These are phyloP conservation scores for Mallotus japonicus DNA, from an alignment of 441 rosid species.

Conservation along the genomic window DNA sequence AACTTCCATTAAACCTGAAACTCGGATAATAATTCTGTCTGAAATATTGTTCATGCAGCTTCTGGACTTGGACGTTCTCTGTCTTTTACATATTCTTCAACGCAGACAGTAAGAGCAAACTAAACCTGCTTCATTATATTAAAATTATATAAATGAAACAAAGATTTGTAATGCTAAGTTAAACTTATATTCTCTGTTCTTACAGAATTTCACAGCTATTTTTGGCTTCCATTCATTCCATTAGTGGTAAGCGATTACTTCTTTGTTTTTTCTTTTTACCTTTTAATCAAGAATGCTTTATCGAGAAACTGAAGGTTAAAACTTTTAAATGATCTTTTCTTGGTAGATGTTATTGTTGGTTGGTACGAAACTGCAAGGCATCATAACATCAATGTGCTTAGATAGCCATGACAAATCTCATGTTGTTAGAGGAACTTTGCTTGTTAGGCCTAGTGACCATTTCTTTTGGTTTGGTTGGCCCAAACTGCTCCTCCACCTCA, in stretches of 20 bases:
- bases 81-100: constrained; percentile 50
- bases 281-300: background rate
- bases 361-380: constrained; percentile 70
- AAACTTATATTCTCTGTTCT: background rate
- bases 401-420: constrained; percentile 54
- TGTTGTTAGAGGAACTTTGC: constrained; percentile 59
- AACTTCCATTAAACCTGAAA: background rate
- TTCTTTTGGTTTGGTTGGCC: constrained; percentile 72
- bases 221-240: constrained; percentile 65
- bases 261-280: background rate
- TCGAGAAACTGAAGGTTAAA: background rate
- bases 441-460: constrained; percentile 64
- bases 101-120: constrained; percentile 41
- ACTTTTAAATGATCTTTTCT: background rate
- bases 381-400: constrained; percentile 65
- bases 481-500: constrained; percentile 57
- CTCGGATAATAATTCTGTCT: background rate
- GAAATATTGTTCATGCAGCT: constrained; percentile 34
- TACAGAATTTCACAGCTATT: constrained; percentile 46
- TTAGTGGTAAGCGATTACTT: constrained; percentile 40
- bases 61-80: constrained; percentile 51
- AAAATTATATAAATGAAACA: background rate
- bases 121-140: background rate
- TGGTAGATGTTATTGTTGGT: constrained; percentile 56
- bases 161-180: background rate